A percentile compares a stretch with the other conserved stretches of the same genome.
These are phyloP conservation scores for Calendula officinalis DNA, from an alignment of 129 eudicot genomes.

Conservation along the genomic window DNA sequence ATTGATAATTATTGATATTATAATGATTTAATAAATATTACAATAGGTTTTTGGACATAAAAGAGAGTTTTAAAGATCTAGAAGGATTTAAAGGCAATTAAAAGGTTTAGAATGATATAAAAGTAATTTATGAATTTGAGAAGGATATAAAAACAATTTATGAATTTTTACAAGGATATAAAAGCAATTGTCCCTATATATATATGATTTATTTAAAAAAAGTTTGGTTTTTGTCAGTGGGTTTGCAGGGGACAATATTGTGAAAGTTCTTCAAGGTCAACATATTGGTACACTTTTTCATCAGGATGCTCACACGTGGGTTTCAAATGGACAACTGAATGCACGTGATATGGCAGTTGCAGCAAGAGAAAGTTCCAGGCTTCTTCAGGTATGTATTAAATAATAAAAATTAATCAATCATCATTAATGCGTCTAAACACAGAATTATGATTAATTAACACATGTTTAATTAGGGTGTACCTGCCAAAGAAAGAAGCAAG, in stretches of 20 bases:
- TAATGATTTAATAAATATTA: too few relatives aligned
- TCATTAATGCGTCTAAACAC: constrained; percentile 3
- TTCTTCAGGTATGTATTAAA: constrained; percentile 57
- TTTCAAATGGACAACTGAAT: constrained; percentile 48
- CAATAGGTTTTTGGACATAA: too few relatives aligned
- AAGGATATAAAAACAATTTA: too few relatives aligned
- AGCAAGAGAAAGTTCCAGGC: constrained; percentile 85
- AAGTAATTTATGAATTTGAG: too few relatives aligned
- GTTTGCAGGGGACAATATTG: constrained; percentile 60
- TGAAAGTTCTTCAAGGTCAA: constrained; percentile 66
- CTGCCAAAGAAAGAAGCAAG: constrained; percentile 72
- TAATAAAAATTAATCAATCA: not conserved
- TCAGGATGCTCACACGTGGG: constrained; percentile 73
- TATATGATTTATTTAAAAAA: not conserved
- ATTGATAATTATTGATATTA: too few relatives aligned
- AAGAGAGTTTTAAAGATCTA: too few relatives aligned
- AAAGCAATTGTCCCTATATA: too few relatives aligned
- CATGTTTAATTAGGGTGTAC: constrained; percentile 50
- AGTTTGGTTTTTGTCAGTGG: constrained; percentile 48
- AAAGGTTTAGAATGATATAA: too few relatives aligned
- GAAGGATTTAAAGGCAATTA: too few relatives aligned
- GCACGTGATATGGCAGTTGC: constrained; percentile 86
- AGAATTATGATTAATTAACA: not conserved
- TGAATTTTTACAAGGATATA: too few relatives aligned
- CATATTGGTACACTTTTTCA: constrained; percentile 79